These are phyloP conservation scores for Trypanosoma platydactyli DNA, from an alignment of 208 protist species.

Conservation along the genomic window DNA sequence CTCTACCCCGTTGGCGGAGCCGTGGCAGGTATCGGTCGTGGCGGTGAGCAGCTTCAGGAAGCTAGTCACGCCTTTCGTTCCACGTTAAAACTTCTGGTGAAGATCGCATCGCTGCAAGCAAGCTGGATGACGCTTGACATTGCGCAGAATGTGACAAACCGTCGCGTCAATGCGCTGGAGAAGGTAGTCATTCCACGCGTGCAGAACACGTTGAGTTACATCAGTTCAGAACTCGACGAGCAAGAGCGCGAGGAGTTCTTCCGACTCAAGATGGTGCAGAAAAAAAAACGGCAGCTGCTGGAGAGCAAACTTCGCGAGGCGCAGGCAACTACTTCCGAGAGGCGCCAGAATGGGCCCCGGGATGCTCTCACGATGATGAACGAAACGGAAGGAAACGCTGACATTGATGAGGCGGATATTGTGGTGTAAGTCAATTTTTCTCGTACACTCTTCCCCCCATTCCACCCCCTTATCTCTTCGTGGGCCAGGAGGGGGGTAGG, in stretches of 20 bases:
- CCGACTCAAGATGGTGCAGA: constrained; percentile 98
- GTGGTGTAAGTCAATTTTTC: constrained; percentile 46
- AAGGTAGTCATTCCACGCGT: constrained; percentile 98
- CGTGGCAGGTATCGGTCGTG: constrained; percentile 93
- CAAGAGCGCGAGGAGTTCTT: constrained; percentile 99
- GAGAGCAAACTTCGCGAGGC: constrained; percentile 18
- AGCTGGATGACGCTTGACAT: constrained; percentile 97
- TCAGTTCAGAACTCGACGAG: constrained; percentile 98
- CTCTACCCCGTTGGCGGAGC: constrained; percentile 21
- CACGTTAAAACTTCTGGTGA: constrained; percentile 92
- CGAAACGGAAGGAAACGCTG: constrained; percentile 33
- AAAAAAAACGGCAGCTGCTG: constrained; percentile 94
- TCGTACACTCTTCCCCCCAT: not conserved
- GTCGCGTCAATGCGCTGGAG: constrained; percentile 99
- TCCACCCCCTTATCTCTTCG: not conserved
- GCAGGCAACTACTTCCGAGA: constrained; percentile 8
- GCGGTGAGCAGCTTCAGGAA: constrained; percentile 96
- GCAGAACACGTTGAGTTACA: constrained; percentile 98
- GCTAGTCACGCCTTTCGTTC: constrained; percentile 88
- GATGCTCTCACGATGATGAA: constrained; percentile 11
- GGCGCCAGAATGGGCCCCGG: not conserved
- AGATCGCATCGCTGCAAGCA: constrained; percentile 97
- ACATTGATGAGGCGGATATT: constrained; percentile 68
- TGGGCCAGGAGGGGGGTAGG: no score
- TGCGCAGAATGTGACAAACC: constrained; percentile 99